Conservation (phyloP, 2,329 filamentous ascomycete species). For the Fusarium pininemorale region DNA sequence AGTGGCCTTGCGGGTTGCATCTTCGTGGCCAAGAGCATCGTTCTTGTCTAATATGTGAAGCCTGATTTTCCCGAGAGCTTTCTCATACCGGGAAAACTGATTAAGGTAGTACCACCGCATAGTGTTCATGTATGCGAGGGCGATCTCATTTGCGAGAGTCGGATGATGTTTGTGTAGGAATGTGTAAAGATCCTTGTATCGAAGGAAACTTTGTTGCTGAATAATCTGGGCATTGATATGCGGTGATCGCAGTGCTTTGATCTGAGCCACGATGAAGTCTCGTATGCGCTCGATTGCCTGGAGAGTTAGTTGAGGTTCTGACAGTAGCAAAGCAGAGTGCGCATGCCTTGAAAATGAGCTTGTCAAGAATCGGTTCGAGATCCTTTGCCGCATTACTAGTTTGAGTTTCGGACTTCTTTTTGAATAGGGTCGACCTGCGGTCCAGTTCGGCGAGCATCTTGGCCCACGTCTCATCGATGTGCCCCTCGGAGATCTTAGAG, state of each 20-base stretch:
- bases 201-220: slow-evolving; percentile 89
- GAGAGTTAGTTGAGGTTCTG: not conserved
- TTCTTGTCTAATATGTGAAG: slow-evolving; percentile 84
- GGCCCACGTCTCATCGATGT: slow-evolving; percentile 90
- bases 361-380: slow-evolving; percentile 83
- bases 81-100: slow-evolving; percentile 88
- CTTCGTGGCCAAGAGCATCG: slow-evolving; percentile 84
- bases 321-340: not conserved
- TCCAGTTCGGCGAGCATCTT: slow-evolving; percentile 86
- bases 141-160: slow-evolving; percentile 87
- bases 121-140: slow-evolving; percentile 94
- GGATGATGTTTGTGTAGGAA: slow-evolving; percentile 87
- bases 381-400: slow-evolving; percentile 83
- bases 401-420: slow-evolving; percentile 69
- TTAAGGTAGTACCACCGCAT: slow-evolving; percentile 98
- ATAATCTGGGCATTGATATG: slow-evolving; percentile 98
- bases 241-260: slow-evolving; percentile 91
- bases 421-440: slow-evolving; percentile 76
- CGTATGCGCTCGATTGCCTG: slow-evolving; percentile 92
- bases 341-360: slow-evolving; percentile 80
- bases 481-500: slow-evolving; percentile 84
- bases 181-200: slow-evolving; percentile 85
- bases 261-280: slow-evolving; percentile 92
- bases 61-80: slow-evolving; percentile 84
- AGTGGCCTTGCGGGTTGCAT: slow-evolving; percentile 70